A percentile compares a stretch with the other conserved stretches of the same genome.
Conservation (phyloP, 352 stramenopile species). For the Pythium aphanidermatum region DNA sequence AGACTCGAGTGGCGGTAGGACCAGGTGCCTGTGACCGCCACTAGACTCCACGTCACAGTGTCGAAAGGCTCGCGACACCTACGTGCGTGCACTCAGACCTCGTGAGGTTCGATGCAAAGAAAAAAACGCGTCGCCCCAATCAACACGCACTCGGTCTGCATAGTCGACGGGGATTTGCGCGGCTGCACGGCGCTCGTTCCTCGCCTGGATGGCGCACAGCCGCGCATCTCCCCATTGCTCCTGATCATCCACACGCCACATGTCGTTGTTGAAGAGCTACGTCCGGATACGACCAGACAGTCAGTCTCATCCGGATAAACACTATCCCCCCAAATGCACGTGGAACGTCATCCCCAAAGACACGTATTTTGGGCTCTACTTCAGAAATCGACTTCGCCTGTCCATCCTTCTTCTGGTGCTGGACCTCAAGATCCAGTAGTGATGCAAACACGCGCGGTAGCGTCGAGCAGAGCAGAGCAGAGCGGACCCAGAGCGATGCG, state of each 20-base stretch:
- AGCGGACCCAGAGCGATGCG: too few relatives aligned
- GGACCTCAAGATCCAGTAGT: neutral
- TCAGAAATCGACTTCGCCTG: neutral
- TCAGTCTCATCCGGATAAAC: too few relatives aligned
- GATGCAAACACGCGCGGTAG: neutral
- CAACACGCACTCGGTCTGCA: constrained; percentile 13
- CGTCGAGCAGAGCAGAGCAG: too few relatives aligned
- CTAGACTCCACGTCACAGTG: too few relatives aligned
- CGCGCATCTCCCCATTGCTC: constrained; percentile 10
- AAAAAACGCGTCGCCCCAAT: too few relatives aligned
- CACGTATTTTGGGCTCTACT: too few relatives aligned
- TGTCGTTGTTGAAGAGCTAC: constrained; percentile 13
- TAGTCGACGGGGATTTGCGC: constrained; percentile 13
- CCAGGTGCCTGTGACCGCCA: too few relatives aligned
- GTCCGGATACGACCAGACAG: neutral
- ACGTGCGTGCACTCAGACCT: too few relatives aligned
- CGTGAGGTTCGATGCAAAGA: neutral
- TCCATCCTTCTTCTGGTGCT: constrained; percentile 3
- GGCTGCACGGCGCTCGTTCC: constrained; percentile 10
- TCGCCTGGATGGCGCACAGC: constrained; percentile 1
- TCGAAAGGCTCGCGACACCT: too few relatives aligned
- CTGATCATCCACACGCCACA: constrained; percentile 19
- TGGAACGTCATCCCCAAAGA: too few relatives aligned
- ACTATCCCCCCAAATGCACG: too few relatives aligned
- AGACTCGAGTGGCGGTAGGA: too few relatives aligned